Evolutionary conservation across 768 basidiomycete species (phyloP), one percentile per base, ranked within the genome.

Genomic region (Cystoderma amianthinum): DNA sequence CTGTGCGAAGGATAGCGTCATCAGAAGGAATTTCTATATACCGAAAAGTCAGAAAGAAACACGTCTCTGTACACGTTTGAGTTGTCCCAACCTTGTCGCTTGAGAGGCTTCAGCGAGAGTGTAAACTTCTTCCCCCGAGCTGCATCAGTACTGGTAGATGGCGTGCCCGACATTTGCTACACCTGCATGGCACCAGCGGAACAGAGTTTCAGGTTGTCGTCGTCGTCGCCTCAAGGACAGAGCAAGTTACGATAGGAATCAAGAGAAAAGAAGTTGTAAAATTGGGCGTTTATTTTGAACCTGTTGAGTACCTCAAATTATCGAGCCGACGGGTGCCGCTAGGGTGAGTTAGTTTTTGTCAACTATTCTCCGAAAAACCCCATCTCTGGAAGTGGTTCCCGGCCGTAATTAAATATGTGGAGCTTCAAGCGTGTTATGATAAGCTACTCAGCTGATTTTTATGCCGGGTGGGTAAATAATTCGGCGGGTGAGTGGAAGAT

Each of bases 11-110:
- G 30, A 79, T 63, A 7, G 57, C 57, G 19, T 71, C 70, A 42
- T 73, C 69, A 1, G 64, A 39, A 1, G 79, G 79, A 5, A 80
- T 52, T 16, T 69, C 79, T 81, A 36, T 16, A 36, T 7, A 19
- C 16, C 34, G 18, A 9, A 19, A n/a, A n/a, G n/a, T n/a, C n/a
- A 10, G 10, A 32, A 15, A 10, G 15, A 32, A 32, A 15, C 30
- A 32, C 30, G 30, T 15, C 30, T 10, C 30, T 32, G n/a, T 6
- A 36, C 7, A 20, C 35, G 19, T 11, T 10, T 15, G n/a, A 36
- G 19, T 7, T 15, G n/a, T 15, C 10, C 30, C 15, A 32, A 15
- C 35, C 19, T 6, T 20, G 7, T 20, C 35, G n/a, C 10, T 28
- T 28, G 7, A 28, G n/a, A 28, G 25, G 25, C n/a, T 28, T 28